phyloP scores from a whole-genome alignment of 2,329 filamentous ascomycete species.

The Magnaporthiopsis rhizophila region DNA sequence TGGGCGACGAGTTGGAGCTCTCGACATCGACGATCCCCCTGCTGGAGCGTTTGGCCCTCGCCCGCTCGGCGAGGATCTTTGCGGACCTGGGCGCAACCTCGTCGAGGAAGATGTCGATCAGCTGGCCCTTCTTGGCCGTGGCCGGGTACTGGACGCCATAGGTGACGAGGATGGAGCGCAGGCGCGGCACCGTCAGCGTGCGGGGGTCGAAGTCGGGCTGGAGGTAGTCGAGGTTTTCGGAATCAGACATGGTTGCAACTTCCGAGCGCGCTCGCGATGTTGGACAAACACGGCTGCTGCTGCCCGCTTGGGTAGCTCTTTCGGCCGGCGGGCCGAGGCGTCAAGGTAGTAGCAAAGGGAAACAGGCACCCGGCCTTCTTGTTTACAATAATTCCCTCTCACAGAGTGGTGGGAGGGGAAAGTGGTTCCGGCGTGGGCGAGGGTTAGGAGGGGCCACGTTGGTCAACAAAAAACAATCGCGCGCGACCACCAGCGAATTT shows the following conservation, averaged over 20 bases:
- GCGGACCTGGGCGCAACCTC: constrained; percentile 71
- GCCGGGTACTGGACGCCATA: constrained; percentile 82
- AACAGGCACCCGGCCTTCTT: neutral
- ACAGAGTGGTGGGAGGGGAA: neutral
- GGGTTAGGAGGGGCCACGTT: neutral
- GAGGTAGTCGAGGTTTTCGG: constrained; percentile 70
- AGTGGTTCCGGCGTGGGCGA: neutral
- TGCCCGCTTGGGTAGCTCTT: too few species aligned
- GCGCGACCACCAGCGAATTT: neutral
- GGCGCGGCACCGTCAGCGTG: constrained; percentile 74
- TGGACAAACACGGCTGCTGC: neutral
- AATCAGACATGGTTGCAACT: constrained; percentile 46
- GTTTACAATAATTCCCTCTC: neutral
- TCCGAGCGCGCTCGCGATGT: neutral
- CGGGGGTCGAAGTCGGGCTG: constrained; percentile 78
- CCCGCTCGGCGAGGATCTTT: constrained; percentile 66
- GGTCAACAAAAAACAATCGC: neutral
- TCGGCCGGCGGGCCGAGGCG: too few species aligned
- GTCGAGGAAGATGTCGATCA: constrained; percentile 75
- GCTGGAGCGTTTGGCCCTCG: constrained; percentile 76
- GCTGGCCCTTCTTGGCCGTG: constrained; percentile 83
- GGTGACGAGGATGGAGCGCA: constrained; percentile 85
- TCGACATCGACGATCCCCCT: constrained; percentile 69
- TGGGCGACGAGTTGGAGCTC: constrained; percentile 50
- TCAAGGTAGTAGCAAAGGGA: too few species aligned